Conservation (phyloP, 2,329 filamentous ascomycete species). For the Colletotrichum sp. region DNA sequence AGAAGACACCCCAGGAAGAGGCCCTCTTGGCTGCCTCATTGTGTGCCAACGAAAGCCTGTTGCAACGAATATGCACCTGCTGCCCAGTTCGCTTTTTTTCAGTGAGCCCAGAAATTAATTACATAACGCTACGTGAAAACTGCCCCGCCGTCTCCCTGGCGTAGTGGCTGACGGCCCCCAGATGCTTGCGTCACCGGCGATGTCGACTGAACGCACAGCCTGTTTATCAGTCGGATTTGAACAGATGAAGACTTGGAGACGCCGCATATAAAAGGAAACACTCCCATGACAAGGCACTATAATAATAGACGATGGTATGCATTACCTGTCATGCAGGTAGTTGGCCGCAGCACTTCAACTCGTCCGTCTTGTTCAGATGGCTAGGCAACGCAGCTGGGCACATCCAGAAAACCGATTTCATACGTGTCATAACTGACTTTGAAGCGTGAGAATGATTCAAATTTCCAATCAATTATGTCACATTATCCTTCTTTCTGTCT, state of each 20-base stretch:
- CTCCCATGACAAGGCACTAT: accelerated
- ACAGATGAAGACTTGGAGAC: neutral
- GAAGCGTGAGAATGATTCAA: neutral
- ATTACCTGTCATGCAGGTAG: neutral
- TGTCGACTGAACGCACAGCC: neutral
- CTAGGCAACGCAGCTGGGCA: neutral
- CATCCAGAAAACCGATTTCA: neutral
- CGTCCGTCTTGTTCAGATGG: neutral
- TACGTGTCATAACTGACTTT: neutral
- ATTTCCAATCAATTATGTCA: neutral
- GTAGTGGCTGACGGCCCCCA: accelerated
- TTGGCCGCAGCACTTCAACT: neutral
- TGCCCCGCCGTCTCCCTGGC: neutral
- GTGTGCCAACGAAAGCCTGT: neutral
- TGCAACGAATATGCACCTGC: neutral
- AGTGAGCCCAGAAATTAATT: accelerated
- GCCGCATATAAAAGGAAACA: accelerated
- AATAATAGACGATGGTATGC: neutral
- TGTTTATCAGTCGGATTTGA: neutral
- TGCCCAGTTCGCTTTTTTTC: neutral
- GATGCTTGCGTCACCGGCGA: neutral
- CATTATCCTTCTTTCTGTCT: neutral
- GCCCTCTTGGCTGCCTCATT: neutral
- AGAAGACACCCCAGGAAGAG: neutral
- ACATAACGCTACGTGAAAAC: neutral